Evolutionary conservation across 2,329 filamentous ascomycete species (phyloP), one percentile per base, ranked within the genome.

Genomic region (Fusarium sp.): DNA sequence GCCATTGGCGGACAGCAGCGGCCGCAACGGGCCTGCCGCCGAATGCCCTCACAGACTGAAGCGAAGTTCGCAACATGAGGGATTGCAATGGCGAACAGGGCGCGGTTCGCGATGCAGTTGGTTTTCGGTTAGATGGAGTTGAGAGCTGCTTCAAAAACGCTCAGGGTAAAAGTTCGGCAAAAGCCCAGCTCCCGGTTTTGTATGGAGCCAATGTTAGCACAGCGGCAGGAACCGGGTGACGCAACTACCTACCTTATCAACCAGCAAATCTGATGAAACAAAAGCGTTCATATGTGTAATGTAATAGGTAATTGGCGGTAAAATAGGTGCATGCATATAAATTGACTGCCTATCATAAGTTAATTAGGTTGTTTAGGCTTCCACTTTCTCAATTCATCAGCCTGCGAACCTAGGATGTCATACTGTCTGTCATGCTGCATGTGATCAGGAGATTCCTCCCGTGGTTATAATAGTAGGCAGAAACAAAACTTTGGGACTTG

Each of bases 1-100:
- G 84, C 87, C 86, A 89, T 88, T 88, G 87, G 78, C 83, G 85
- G 78, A 80, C 80, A 72, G 81, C 81, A 76, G 81, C 80, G 74
- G 84, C 82, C 78, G 81, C 81, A 77, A 81, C 74, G 75, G 86
- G 82, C 81, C 82, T 84, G 78, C 81, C 80, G 80, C 84, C 82
- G 78, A 88, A 80, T 75, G 84, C 82, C 83, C 83, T 87, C 77
- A 85, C 85, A 79, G 88, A 88, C 82, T 84, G 87, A 82, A 90
- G 81, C 80, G 88, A 89, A 79, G 86, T 87, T 83, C 88, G 88
- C 86, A 90, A 85, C 88, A 90, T 90, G 83, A 83, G 83, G 81
- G 81, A 82, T 82, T 83, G 79, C 77, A 78, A 79, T 80, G 79
- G 79, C 80, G 77, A 76, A 75, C 76, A 72, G 62, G 76, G 74